Evolutionary conservation across 331 rosid genomes (phyloP), one percentile per base, ranked within the genome.

Genomic region (Rhamnella rubrinervis): DNA sequence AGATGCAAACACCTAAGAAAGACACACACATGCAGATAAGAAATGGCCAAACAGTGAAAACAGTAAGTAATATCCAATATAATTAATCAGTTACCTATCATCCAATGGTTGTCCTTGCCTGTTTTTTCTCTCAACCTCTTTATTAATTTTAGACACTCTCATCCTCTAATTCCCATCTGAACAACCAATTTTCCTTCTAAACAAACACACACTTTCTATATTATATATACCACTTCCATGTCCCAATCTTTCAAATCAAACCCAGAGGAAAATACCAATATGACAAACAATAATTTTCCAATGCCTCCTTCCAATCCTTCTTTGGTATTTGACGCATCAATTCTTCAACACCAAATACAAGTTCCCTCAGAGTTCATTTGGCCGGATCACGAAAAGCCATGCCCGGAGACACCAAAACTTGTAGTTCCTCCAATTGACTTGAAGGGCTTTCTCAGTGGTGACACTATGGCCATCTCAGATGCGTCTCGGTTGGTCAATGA

Each of bases 341-440:
- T 80, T 63, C 23, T 59, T 21, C 63, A 69, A 31, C 25, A 44
- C 49, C 61, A 79, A 18, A 1, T 81, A 0, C 68, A 66, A 26
- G 78, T 88, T 63, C 87, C 91, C 17, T 65, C 83, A 5, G 71
- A 79, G n/a, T 88, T 85, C 79, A 68, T 88, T 39, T 88, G 95
- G 95, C 95, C 91, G 1, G 89, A 85, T 21, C 70, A 85, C 63
- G 87, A 85, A 40, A 81, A 83, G 38, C 86, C 95, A 60, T 39
- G 83, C 62, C 31, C 63, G 8, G 60, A 51, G 28, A 55, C 78
- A 7, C 89, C 85, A n/a, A 53, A 73, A 41, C 87, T 88, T 16
- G 41, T 37, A 14, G 84, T 76, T 38, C 89, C 95, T 17, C 75
- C 75, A 3, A 80, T 88, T 44, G 91, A 91, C 77, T 15, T 91